Evolutionary conservation across 192 early-diverging fungal genomes (phyloP).

Genomic region (Pilobolus umbonatus): DNA sequence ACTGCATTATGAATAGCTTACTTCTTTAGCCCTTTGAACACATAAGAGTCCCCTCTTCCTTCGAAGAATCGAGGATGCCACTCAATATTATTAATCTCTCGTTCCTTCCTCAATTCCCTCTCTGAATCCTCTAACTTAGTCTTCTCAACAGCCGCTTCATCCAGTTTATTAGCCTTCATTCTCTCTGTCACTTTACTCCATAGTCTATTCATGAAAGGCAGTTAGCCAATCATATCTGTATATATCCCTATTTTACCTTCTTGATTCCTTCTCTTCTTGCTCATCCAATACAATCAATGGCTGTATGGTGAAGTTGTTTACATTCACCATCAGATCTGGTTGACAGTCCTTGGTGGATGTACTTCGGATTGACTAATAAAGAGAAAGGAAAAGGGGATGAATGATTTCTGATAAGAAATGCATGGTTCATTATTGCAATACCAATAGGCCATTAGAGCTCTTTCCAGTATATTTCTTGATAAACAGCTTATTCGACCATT

Average conservation of each 20-base stretch:
- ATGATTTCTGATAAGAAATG: too few relatives aligned
- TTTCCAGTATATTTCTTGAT: constrained; percentile 49
- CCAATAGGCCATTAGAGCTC: constrained; percentile 5
- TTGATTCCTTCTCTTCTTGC: constrained; percentile 84
- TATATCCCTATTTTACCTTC: constrained; percentile 40
- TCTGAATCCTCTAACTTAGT: constrained; percentile 67
- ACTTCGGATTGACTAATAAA: background rate
- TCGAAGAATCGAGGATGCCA: constrained; percentile 30
- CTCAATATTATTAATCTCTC: constrained; percentile 20
- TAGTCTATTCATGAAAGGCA: constrained; percentile 27
- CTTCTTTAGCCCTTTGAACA: constrained; percentile 18
- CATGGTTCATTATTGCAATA: background rate
- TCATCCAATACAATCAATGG: constrained; percentile 22
- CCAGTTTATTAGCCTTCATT: constrained; percentile 55
- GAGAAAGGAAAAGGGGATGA: background rate
- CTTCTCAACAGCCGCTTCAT: constrained; percentile 67
- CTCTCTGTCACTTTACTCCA: constrained; percentile 76
- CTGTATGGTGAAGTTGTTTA: background rate
- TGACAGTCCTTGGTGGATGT: background rate
- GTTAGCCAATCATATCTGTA: background rate
- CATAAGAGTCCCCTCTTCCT: constrained; percentile 16
- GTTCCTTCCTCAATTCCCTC: constrained; percentile 33
- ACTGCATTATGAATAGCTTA: too few relatives aligned
- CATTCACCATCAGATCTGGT: constrained; percentile 3
- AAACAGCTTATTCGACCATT: constrained; percentile 81